Conservation (phyloP, 345 rosid species). For the Lepidium africanum region DNA sequence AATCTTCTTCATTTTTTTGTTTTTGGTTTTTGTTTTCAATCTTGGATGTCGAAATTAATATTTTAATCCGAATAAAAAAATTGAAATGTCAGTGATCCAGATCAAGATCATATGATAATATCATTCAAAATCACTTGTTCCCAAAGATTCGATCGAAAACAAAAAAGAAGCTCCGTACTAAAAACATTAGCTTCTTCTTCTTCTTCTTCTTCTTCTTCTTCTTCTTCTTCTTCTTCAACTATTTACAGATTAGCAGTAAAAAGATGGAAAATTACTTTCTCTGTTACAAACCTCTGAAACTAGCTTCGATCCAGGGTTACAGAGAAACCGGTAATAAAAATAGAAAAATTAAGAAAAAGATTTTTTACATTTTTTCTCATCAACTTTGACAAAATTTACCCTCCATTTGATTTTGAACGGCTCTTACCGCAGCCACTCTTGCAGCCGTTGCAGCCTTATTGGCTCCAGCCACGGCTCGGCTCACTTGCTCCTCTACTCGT, state of each 20-base stretch:
- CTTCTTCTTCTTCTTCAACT: neutral
- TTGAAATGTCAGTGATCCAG: constrained; percentile 25
- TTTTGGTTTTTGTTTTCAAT: neutral
- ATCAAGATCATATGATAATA: constrained; percentile 27
- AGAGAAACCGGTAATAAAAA: neutral
- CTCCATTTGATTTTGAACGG: constrained; percentile 86
- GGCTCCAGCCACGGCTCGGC: constrained; percentile 58
- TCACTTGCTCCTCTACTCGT: constrained; percentile 75
- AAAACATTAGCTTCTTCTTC: constrained; percentile 8
- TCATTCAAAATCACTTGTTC: constrained; percentile 22
- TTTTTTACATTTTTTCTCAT: constrained; percentile 20
- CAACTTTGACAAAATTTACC: constrained; percentile 74
- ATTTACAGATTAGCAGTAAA: constrained; percentile 12
- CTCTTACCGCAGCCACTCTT: constrained; percentile 90
- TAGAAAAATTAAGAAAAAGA: no score
- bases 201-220: neutral
- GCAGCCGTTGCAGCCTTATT: constrained; percentile 93
- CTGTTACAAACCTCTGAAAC: constrained; percentile 21
- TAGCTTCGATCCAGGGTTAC: constrained; percentile 28
- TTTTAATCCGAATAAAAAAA: neutral
- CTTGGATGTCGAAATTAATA: neutral
- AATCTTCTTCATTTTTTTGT: constrained; percentile 23
- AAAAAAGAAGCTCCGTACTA: neutral
- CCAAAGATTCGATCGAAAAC: constrained; percentile 23
- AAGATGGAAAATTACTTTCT: neutral